Evolutionary conservation across 2,329 filamentous ascomycete genomes (phyloP), one percentile per base, ranked within the genome.

Genomic region (Coccinonectria pachysandricola): DNA sequence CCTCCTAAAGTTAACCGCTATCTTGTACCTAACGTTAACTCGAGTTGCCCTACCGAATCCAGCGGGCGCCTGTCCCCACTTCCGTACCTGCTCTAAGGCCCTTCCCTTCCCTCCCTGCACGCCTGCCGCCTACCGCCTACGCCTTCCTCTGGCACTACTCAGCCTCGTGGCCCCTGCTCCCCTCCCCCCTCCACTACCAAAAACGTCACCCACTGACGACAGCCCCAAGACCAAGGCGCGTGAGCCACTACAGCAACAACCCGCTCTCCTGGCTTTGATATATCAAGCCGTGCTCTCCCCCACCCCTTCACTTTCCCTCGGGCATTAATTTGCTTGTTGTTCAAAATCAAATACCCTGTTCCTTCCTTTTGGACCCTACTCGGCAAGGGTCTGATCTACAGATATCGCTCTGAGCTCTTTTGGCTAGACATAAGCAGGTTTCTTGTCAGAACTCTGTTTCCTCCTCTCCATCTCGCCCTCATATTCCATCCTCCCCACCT

Each of bases 131-230:
- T 10, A 15, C 27, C 32, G 26, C 20, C 30, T 32, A 26, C 23
- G 26, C 25, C 32, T 29, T 27, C 32, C 28, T 18, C 28, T 20
- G 31, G 37, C 33, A 28, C 26, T 22, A 43, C 49, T 59, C 57
- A 60, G 57, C 58, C 58, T 59, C 58, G 54, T 56, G 53, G 34
- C 36, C 28, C 23, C 23, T 16, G 16, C 10, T 16, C 15, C 9
- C 23, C 13, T 16, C 12, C 14, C 19, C 22, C 19, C 15, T 30
- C 37, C 42, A 36, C 37, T 23, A 43, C 48, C 46, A 41, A 43
- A 57, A 60, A 46, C 56, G 54, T 60, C 56, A 58, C 51, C 47
- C 41, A 50, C 48, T 52, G 49, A 56, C 49, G 50, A 51, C 49
- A 32, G 45, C 47, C 43, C 43, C 44, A 42, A 38, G 43, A 33